Evolutionary conservation across 2,329 filamentous ascomycete genomes (phyloP).

Genomic region (Mycosphaerella arachidis): DNA sequence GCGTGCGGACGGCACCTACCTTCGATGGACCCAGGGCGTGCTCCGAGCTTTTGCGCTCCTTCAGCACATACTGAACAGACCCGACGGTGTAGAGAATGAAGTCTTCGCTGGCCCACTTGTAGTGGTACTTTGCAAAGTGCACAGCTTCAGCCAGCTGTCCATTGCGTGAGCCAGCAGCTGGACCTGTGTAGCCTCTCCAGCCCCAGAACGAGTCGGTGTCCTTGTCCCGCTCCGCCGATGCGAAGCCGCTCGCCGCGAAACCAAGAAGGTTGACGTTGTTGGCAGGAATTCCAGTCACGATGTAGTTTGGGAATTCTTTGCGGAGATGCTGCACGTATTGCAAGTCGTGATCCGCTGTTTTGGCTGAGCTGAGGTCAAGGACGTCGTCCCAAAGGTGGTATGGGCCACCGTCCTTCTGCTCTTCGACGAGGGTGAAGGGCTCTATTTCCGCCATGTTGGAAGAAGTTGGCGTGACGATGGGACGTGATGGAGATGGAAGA

Average conservation of each 20-base stretch:
- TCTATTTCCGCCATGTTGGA: not conserved
- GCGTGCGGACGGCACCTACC: too few species aligned
- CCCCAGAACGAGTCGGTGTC: slow-evolving; percentile 36
- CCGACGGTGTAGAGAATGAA: slow-evolving; percentile 39
- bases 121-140: slow-evolving; percentile 39
- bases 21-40: slow-evolving; percentile 33
- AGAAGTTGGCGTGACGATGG: too few species aligned
- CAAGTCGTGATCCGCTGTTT: slow-evolving; percentile 37
- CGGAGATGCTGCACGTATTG: slow-evolving; percentile 37
- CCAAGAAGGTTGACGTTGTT: slow-evolving; percentile 37
- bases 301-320: slow-evolving; percentile 34
- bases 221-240: slow-evolving; percentile 36
- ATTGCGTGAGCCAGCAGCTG: slow-evolving; percentile 27
- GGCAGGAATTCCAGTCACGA: slow-evolving; percentile 37
- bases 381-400: slow-evolving; percentile 37
- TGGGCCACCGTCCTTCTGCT: not conserved
- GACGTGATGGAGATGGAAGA: not conserved
- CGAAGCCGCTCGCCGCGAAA: slow-evolving; percentile 42
- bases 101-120: slow-evolving; percentile 36
- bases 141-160: slow-evolving; percentile 36
- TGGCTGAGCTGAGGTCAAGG: slow-evolving; percentile 33
- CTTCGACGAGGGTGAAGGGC: slow-evolving; percentile 8
- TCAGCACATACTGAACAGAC: slow-evolving; percentile 40
- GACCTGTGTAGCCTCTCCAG: slow-evolving; percentile 36
- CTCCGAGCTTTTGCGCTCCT: slow-evolving; percentile 34